Evolutionary conservation across 306 rosid species (phyloP), one percentile per base, ranked within the genome.

Genomic region (Gillenia trifoliata): DNA sequence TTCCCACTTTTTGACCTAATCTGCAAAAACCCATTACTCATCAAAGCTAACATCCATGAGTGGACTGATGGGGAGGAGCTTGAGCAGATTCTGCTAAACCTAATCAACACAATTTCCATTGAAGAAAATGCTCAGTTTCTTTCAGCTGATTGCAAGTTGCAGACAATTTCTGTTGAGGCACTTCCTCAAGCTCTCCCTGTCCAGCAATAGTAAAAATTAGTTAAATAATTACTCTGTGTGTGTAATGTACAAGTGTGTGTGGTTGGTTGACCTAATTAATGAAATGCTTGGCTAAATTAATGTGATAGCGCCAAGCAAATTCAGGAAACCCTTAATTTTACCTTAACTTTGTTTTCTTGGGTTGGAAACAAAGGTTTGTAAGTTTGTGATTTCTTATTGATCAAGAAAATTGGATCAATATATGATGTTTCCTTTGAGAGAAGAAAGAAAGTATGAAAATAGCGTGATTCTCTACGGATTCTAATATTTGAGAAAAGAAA

Each of bases 151-250:
- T 90, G 89, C 87, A 90, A 84, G 64, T 36, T 70, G 22, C 89
- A 77, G 38, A 80, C 68, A 9, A 69, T 83, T 1, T 72, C 85
- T 38, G 77, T 60, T 31, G 88, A 85, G 40, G 64, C 84, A 11
- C 11, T 87, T 65, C 91, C 89, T 19, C 68, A 86, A 64, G 79
- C 80, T 64, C 87, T 88, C 30, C 68, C 80, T 30, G 77, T 88
- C 78, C 76, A 79, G 20, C 87, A 76, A 50, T 84, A 66, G 41
- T 12, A 59, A 11, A 23, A 26, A 26, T 15, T 59, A 25, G 5
- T n/a, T 17, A 43, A 43, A 76, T 26, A 38, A 25, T 28, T 29
- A 29, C 30, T 6, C 33, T 71, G 19, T 36, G 19, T 64, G 69
- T 36, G 41, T 17, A 20, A 57, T 20, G 11, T 8, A 20, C 19